Evolutionary conservation across 805 yeast genomes (phyloP), one percentile per base, ranked within the genome.

Genomic region (Monosporozyma servazzii): DNA sequence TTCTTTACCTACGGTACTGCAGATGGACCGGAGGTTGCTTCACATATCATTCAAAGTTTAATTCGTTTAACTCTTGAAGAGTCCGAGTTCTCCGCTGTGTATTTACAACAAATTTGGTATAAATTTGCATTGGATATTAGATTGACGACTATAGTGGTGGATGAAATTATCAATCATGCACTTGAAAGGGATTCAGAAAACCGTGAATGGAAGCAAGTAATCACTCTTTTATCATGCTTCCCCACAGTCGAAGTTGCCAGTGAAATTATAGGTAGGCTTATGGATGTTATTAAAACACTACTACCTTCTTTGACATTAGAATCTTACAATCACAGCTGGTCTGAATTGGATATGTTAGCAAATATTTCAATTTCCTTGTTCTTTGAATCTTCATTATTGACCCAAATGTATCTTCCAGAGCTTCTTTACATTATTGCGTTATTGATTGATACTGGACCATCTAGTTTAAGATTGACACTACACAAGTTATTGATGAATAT

Each of bases 221-320:
- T 83, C 3, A 73, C 82, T 0, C 73, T 84, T 17, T 70, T 87
- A 56, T 75, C 84, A 0, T 62, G 78, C 21, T 71, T 78, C 15
- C 88, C 95, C 3, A 80, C 90, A 1, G 71, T 81, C 20, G 86
- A 82, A 54, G 72, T 84, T 2, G 81, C 88, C 60, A 82, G 86
- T 6, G 75, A 77, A 47, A 76, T 86, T 2, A 71, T 86, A 37
- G 65, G 73, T 31, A 73, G 83, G 54, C 66, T 87, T 39, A 72
- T 82, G 48, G 70, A 71, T 11, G 73, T 81, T 47, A 75, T 86
- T 0, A 73, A 73, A 44, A 71, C 75, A 7, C 74, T 81, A 17
- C 69, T 72, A 47, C 74, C 75, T 2, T 69, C 72, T 17, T 53
- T 63, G 15, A 62, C 58, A 3, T 66, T 68, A 48, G 71, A 66